A percentile compares a stretch with the other conserved stretches of the same genome.
These are phyloP conservation scores for Caloboletus firmus DNA, from an alignment of 1,284 basidiomycete genomes.

Conservation along the genomic window DNA sequence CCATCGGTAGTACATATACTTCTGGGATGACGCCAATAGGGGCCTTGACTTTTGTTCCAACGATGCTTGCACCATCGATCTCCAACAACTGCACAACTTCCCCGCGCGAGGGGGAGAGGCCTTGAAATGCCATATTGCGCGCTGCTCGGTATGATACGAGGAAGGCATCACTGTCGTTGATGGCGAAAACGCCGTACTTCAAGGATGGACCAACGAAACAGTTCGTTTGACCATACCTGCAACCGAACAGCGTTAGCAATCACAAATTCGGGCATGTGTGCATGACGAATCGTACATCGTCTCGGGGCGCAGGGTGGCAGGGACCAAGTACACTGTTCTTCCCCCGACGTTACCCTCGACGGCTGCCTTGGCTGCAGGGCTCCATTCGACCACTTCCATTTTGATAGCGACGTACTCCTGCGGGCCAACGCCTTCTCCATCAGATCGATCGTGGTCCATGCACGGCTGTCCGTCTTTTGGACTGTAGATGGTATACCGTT, in stretches of 20 bases:
- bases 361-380: constrained; percentile 55
- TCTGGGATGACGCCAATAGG: constrained; percentile 83
- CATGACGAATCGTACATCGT: constrained; percentile 71
- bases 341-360: constrained; percentile 72
- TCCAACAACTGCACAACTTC: constrained; percentile 73
- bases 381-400: constrained; percentile 91
- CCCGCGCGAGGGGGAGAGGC: constrained; percentile 70
- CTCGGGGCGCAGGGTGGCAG: constrained; percentile 95
- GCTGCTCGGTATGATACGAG: constrained; percentile 89
- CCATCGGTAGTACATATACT: constrained; percentile 98
- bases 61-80: constrained; percentile 75
- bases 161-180: constrained; percentile 86
- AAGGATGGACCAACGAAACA: constrained; percentile 92
- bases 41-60: constrained; percentile 91
- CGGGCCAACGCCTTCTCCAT: constrained; percentile 93
- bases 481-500: constrained; percentile 98
- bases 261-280: constrained; percentile 8
- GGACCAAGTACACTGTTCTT: constrained; percentile 88
- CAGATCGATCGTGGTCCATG: constrained; percentile 98
- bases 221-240: constrained; percentile 96
- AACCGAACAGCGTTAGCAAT: constrained; percentile 6
- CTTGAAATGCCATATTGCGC: constrained; percentile 98
- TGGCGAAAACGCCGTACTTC: constrained; percentile 91
- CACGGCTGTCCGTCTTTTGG: constrained; percentile 99
- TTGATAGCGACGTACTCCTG: constrained; percentile 97